Evolutionary conservation across 2,329 filamentous ascomycete species (phyloP), one percentile per base, ranked within the genome.

Genomic region (Trichoderma koningii): DNA sequence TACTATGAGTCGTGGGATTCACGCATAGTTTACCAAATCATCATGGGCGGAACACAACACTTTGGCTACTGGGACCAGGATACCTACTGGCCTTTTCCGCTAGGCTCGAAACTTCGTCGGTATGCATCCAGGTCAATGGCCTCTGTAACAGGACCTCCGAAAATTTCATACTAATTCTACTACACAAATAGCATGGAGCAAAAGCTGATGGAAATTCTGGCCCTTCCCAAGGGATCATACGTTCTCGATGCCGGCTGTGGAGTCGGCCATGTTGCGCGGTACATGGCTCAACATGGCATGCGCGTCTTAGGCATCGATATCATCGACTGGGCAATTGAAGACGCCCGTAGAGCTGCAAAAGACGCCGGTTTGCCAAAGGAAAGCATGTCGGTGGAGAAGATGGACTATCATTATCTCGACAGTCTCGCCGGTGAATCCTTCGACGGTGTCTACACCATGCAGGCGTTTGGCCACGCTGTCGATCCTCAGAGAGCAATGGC

Each of bases 381-480:
- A 7, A 69, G 70, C 41, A 70, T 85, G 17, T 70, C 71, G 0
- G 78, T 81, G 15, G 70, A 69, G 4, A 76, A 76, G 66, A 80
- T 77, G 71, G 81, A 85, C 68, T 86, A 85, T 68, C 83, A 85
- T 67, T 73, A 84, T 66, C 75, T 86, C 1, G 76, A 80, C 2
- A 66, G 68, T 5, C 73, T 84, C 23, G 62, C 68, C 0, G 68
- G 73, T 28, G 71, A 68, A 3, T 79, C 75, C 0, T 78, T 82
- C 48, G 82, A 86, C 62, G 83, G 82, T 3, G 73, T 82, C 30
- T 86, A 85, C 70, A 85, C 83, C 0, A 82, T 85, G 79, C 82
- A 86, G 71, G 84, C 82, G 0, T 78, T 86, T 53, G 82, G 84
- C 0, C 83, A 86, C 68, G 81, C 83, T 1, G 81, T 79, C 1